Percentiles rank a stretch among this genome's conserved stretches.
Evolutionary conservation across 106 monocot genomes (phyloP).

Genomic region (Phalaenopsis aphrodite): DNA sequence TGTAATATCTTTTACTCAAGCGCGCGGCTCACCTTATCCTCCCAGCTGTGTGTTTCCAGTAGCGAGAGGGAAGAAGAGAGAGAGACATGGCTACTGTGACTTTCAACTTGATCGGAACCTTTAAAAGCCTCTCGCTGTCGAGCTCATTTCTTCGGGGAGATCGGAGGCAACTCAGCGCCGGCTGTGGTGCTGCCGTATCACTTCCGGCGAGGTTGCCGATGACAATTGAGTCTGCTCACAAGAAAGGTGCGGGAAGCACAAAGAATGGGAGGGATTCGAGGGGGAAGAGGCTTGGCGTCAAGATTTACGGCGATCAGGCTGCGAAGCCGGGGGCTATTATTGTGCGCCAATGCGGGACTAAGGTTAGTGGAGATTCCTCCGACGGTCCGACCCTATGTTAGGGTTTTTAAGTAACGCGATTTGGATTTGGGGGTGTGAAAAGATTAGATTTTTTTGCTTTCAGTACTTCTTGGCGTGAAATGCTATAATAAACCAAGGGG

Average conservation of each 20-base stretch:
- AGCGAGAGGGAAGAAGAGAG: not conserved
- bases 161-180: not conserved
- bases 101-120: slow-evolving; percentile 43
- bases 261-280: slow-evolving; percentile 88
- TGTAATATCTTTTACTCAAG: no score
- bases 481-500: not conserved
- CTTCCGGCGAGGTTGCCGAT: slow-evolving; percentile 25
- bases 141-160: slow-evolving; percentile 33
- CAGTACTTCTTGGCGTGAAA: not conserved
- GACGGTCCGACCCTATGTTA: not conserved
- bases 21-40: not conserved
- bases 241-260: slow-evolving; percentile 96
- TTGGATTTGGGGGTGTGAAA: not conserved
- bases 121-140: slow-evolving; percentile 40
- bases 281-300: slow-evolving; percentile 82
- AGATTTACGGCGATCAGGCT: slow-evolving; percentile 92
- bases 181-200: not conserved
- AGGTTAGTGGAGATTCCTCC: slow-evolving; percentile 30
- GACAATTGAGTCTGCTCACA: slow-evolving; percentile 92
- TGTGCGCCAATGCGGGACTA: slow-evolving; percentile 90
- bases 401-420: not conserved
- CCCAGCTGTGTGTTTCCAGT: not conserved
- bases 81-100: slow-evolving; percentile 20
- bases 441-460: not conserved
- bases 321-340: slow-evolving; percentile 93